Evolutionary conservation across 345 rosid species (phyloP).

Genomic region (Salix caprea): DNA sequence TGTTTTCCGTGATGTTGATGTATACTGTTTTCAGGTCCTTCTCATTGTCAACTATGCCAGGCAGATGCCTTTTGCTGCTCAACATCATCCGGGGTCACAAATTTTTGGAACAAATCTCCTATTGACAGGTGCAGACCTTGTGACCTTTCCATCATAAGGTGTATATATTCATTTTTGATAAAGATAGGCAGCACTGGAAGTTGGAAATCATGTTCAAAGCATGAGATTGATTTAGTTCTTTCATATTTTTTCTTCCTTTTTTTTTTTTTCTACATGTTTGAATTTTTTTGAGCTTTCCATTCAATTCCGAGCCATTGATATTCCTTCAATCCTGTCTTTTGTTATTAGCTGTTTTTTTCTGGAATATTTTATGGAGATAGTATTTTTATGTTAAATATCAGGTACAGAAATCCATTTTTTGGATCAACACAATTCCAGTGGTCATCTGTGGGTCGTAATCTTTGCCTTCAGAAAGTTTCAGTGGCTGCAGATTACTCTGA

Average conservation of each 20-base stretch:
- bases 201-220: slow-evolving; percentile 3
- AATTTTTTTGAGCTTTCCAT: too few relatives aligned
- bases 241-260: not conserved
- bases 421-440: slow-evolving; percentile 56
- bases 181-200: not conserved
- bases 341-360: not conserved
- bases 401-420: slow-evolving; percentile 45
- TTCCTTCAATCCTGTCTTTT: not conserved
- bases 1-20: not conserved
- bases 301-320: not conserved
- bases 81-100: slow-evolving; percentile 46
- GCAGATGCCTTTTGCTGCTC: slow-evolving; percentile 55
- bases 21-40: slow-evolving; percentile 44
- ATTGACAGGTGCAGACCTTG: slow-evolving; percentile 45
- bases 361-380: not conserved
- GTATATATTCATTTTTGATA: not conserved
- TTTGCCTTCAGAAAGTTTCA: slow-evolving; percentile 63
- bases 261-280: too few relatives aligned
- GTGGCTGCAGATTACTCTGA: slow-evolving; percentile 98
- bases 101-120: slow-evolving; percentile 40
- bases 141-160: slow-evolving; percentile 54
- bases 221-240: not conserved
- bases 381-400: slow-evolving; percentile 29
- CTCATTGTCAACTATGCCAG: slow-evolving; percentile 51
- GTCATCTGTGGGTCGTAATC: slow-evolving; percentile 49